Percentiles rank a stretch among this genome's conserved stretches.
Evolutionary conservation across 2,329 filamentous ascomycete species (phyloP).

Genomic region (Bimuria novae-zelandiae): DNA sequence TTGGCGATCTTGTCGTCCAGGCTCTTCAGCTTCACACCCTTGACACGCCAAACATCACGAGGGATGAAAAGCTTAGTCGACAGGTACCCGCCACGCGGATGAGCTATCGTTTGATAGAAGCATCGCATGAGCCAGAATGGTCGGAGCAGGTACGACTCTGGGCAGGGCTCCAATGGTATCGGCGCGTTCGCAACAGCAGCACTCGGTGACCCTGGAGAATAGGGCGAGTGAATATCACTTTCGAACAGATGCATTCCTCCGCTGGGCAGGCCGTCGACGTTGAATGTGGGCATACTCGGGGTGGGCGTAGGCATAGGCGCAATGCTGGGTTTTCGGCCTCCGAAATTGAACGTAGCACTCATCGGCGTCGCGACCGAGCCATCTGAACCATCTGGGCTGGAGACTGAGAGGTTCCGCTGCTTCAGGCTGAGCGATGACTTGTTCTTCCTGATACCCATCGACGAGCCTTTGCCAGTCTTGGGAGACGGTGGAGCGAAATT

Average conservation of each 20-base stretch:
- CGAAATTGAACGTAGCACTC: conserved; percentile 66
- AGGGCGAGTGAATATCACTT: conserved; percentile 73
- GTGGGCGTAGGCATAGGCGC: conserved; percentile 71
- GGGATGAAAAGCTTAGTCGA: conserved; percentile 92
- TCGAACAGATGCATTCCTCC: conserved; percentile 84
- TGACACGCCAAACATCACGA: conserved; percentile 89
- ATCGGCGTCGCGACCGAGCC: conserved; percentile 75
- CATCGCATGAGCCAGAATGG: conserved; percentile 98
- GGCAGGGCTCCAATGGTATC: conserved; percentile 85
- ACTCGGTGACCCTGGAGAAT: conserved; percentile 68
- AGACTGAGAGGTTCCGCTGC: conserved; percentile 72
- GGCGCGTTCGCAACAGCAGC: conserved; percentile 68
- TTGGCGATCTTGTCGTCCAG: conserved; percentile 92
- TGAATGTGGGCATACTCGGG: conserved; percentile 67
- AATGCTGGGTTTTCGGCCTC: conserved; percentile 54
- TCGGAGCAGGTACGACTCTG: conserved; percentile 83
- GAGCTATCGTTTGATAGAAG: conserved; percentile 87
- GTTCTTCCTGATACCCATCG: conserved; percentile 52
- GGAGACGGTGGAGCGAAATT: conserved; percentile 43
- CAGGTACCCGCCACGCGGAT: conserved; percentile 89
- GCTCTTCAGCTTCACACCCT: conserved; percentile 88
- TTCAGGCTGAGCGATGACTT: conserved; percentile 67
- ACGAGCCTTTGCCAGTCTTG: conserved; percentile 37
- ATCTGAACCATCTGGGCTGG: conserved; percentile 64
- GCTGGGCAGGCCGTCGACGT: conserved; percentile 59